Percentiles rank a stretch among this genome's conserved stretches.
Conservation (phyloP, 345 rosid species). For the Rubroshorea leprosula region DNA sequence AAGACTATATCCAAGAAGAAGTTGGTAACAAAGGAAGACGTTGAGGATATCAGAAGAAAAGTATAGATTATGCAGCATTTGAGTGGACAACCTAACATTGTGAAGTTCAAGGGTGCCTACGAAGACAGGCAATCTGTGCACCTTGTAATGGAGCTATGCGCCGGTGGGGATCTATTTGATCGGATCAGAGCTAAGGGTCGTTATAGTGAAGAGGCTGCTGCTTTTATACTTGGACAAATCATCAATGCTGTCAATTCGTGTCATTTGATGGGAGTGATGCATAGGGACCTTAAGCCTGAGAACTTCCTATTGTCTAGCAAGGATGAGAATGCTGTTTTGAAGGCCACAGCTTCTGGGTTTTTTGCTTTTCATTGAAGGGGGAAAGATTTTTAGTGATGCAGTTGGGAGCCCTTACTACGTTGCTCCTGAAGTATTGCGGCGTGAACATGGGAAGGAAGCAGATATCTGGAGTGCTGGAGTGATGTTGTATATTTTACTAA, state of each 20-base stretch:
- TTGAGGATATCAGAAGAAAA: conserved; percentile 62
- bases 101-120: conserved; percentile 65
- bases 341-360: conserved; percentile 67
- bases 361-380: conserved; percentile 56
- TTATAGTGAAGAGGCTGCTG: conserved; percentile 64
- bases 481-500: conserved; percentile 59
- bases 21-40: conserved; percentile 56
- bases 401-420: conserved; percentile 79
- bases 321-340: conserved; percentile 60
- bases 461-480: conserved; percentile 75
- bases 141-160: conserved; percentile 78
- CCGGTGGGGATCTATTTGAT: conserved; percentile 72
- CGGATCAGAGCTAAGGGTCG: conserved; percentile 61
- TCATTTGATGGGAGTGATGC: conserved; percentile 70
- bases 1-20: conserved; percentile 64
- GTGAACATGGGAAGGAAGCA: conserved; percentile 61
- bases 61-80: conserved; percentile 74
- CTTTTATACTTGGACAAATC: conserved; percentile 48
- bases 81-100: conserved; percentile 60
- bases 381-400: conserved; percentile 60
- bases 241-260: conserved; percentile 60
- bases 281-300: no score
- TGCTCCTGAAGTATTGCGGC: conserved; percentile 70
- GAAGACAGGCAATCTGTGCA: conserved; percentile 69
- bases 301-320: no score